phyloP scores from a whole-genome alignment of 176 grass and related monocot species.

The maize (Zea mays) region Zm-B73-REFERENCE-NAM-5.0 NC_050096.1:306788001-306788500 shows the following conservation, averaged over 20 bases:
- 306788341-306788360: neutral
- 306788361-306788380: neutral
- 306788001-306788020: conserved; percentile 86
- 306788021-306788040: neutral
- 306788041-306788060: neutral
- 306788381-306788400: conserved; percentile 45
- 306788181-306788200: neutral
- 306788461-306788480: conserved; percentile 99
- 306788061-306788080: neutral
- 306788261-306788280: neutral
- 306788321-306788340: neutral
- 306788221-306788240: neutral
- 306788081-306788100: neutral
- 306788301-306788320: neutral
- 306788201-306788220: neutral
- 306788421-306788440: neutral
- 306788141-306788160: neutral
- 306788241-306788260: neutral
- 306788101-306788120: neutral
- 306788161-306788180: neutral
- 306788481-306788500: conserved; percentile 93
- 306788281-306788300: neutral
- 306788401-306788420: neutral
- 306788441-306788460: conserved; percentile 87
- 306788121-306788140: neutral